Conservation (phyloP, 768 basidiomycete genomes). For the Zangia roseola region DNA sequence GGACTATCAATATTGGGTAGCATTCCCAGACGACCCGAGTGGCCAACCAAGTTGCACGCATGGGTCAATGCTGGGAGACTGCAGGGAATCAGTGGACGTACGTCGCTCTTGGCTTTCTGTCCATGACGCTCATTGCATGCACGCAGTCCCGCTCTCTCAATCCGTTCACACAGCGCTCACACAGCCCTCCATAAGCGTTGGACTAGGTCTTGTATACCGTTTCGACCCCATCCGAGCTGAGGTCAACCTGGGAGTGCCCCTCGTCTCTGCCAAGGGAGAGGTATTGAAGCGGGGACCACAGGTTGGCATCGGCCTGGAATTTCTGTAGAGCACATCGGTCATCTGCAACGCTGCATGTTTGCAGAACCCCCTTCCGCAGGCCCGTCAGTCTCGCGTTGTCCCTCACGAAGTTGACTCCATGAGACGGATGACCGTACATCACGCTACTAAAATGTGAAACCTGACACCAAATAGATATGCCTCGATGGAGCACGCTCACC, state of each 20-base stretch:
- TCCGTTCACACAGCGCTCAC: slow-evolving; percentile 19
- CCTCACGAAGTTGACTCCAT: no score
- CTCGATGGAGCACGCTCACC: background rate
- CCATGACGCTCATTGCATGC: background rate
- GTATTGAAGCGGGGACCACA: slow-evolving; percentile 69
- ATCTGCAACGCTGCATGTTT: slow-evolving; percentile 10
- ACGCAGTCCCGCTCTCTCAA: slow-evolving; percentile 6
- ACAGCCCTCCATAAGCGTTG: slow-evolving; percentile 67
- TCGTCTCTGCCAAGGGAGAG: slow-evolving; percentile 68
- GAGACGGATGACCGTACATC: no score
- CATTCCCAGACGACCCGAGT: slow-evolving; percentile 68
- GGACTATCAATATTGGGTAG: slow-evolving; percentile 76
- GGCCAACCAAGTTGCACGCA: slow-evolving; percentile 80
- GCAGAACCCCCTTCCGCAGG: background rate
- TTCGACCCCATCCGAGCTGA: slow-evolving; percentile 86
- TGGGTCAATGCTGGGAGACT: slow-evolving; percentile 84
- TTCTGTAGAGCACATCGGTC: slow-evolving; percentile 44
- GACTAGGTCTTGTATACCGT: slow-evolving; percentile 79
- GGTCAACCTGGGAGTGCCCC: slow-evolving; percentile 83
- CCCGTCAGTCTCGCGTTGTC: no score
- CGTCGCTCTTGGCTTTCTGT: slow-evolving; percentile 12
- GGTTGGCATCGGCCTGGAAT: slow-evolving; percentile 79
- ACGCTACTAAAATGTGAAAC: no score
- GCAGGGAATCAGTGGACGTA: slow-evolving; percentile 58
- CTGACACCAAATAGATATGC: background rate